A percentile compares a stretch with the other conserved stretches of the same genome.
These are phyloP conservation scores for Desmodesmus armatus DNA, from an alignment of 139 green algal genomes.

Conservation along the genomic window DNA sequence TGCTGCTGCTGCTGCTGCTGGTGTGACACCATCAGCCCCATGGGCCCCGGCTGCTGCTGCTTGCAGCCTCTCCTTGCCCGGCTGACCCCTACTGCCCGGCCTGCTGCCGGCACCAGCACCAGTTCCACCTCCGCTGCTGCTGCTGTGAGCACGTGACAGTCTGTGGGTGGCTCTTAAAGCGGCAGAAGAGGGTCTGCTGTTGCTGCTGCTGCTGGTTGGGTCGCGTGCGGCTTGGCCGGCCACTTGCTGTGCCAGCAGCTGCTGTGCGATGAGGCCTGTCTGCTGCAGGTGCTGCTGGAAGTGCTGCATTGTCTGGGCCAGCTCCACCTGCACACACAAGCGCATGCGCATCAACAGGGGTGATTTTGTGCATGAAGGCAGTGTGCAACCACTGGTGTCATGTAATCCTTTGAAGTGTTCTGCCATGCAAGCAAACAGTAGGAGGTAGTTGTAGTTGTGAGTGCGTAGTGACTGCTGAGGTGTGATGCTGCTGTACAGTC, in stretches of 20 bases:
- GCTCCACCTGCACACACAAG: constrained; percentile 5
- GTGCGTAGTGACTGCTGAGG: no score
- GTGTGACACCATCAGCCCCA: neutral
- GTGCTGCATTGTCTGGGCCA: constrained; percentile 12
- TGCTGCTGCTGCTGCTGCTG: neutral
- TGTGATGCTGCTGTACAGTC: no score
- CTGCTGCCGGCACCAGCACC: neutral
- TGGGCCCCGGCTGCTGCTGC: no score
- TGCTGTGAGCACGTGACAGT: neutral
- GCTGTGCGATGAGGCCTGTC: constrained; percentile 38
- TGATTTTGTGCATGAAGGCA: no score
- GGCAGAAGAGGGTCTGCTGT: constrained; percentile 5
- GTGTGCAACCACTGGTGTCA: no score
- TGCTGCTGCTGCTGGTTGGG: constrained; percentile 3
- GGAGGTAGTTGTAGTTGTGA: no score
- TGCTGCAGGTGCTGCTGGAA: constrained; percentile 41
- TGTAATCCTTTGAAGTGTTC: no score
- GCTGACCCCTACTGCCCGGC: neutral
- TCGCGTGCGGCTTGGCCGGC: constrained; percentile 15
- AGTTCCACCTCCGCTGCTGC: neutral
- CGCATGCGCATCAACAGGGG: no score
- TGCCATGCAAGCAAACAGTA: no score
- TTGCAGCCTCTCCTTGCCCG: neutral
- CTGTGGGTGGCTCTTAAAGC: neutral
- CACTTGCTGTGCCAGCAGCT: constrained; percentile 39